Evolutionary conservation across 2,329 filamentous ascomycete species (phyloP).

Genomic region (Fusarium fracticaudum): DNA sequence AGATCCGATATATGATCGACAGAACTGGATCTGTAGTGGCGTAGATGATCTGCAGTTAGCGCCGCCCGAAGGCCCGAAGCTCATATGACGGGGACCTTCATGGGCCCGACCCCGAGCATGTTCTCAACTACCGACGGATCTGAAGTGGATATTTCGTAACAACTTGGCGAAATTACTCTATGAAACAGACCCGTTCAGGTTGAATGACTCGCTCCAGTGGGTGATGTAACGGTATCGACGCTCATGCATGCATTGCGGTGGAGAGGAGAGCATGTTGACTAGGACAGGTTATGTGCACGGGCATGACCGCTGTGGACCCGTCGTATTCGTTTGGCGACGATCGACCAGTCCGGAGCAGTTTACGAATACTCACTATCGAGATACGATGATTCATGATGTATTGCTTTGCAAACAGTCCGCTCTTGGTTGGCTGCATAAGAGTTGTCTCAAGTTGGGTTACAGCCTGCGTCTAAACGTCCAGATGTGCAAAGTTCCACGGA

Average conservation of each 20-base stretch:
- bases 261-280: neutral
- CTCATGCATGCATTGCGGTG: neutral
- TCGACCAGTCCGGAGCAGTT: neutral
- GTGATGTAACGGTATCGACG: neutral
- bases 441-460: neutral
- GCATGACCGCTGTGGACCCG: neutral
- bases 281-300: neutral
- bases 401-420: neutral
- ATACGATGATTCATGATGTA: neutral
- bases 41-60: neutral
- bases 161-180: neutral
- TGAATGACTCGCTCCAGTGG: neutral
- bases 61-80: neutral
- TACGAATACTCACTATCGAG: neutral
- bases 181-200: neutral
- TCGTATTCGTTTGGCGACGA: neutral
- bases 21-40: neutral
- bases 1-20: neutral
- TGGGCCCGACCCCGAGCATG: neutral
- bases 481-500: neutral
- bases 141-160: neutral
- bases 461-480: no score
- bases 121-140: neutral
- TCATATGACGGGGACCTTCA: neutral
- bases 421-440: neutral